phyloP scores from a whole-genome alignment of 2,329 filamentous ascomycete species.

The Geoglossum cookeanum region DNA sequence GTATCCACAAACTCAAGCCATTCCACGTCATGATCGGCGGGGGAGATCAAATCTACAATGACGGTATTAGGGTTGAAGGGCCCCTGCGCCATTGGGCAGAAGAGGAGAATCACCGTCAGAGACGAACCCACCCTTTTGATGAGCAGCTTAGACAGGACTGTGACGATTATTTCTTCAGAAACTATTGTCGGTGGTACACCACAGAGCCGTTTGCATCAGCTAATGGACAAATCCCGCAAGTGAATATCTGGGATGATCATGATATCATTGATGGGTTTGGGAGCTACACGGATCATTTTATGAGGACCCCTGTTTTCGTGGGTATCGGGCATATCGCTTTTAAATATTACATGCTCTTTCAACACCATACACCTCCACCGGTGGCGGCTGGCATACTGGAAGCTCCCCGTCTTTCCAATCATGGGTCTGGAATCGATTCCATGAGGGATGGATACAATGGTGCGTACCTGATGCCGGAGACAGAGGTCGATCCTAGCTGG shows the following conservation, averaged over 20 bases:
- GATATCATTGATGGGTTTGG: slow-evolving; percentile 51
- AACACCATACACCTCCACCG: slow-evolving; percentile 67
- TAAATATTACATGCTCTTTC: slow-evolving; percentile 47
- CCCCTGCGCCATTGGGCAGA: slow-evolving; percentile 50
- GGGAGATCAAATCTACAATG: slow-evolving; percentile 68
- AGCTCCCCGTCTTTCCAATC: slow-evolving; percentile 33
- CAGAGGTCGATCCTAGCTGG: slow-evolving; percentile 47
- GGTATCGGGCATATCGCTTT: slow-evolving; percentile 40
- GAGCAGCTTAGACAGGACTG: slow-evolving; percentile 41
- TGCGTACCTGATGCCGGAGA: slow-evolving; percentile 30
- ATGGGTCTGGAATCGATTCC: slow-evolving; percentile 36
- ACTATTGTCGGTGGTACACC: slow-evolving; percentile 48
- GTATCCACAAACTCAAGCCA: slow-evolving; percentile 37
- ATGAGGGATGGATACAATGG: slow-evolving; percentile 52
- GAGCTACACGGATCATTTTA: slow-evolving; percentile 47
- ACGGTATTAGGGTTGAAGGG: slow-evolving; percentile 65
- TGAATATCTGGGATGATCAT: slow-evolving; percentile 47
- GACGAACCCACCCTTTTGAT: slow-evolving; percentile 41
- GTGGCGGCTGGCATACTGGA: slow-evolving; percentile 71
- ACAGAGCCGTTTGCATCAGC: slow-evolving; percentile 41
- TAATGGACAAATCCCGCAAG: slow-evolving; percentile 42
- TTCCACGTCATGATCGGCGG: slow-evolving; percentile 66
- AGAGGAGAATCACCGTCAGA: slow-evolving; percentile 40
- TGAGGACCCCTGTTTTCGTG: slow-evolving; percentile 44
- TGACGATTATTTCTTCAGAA: slow-evolving; percentile 42